These are phyloP conservation scores for Suhomyces tanzawaensis DNA, from an alignment of 805 yeast genomes.

Conservation along the genomic window DNA sequence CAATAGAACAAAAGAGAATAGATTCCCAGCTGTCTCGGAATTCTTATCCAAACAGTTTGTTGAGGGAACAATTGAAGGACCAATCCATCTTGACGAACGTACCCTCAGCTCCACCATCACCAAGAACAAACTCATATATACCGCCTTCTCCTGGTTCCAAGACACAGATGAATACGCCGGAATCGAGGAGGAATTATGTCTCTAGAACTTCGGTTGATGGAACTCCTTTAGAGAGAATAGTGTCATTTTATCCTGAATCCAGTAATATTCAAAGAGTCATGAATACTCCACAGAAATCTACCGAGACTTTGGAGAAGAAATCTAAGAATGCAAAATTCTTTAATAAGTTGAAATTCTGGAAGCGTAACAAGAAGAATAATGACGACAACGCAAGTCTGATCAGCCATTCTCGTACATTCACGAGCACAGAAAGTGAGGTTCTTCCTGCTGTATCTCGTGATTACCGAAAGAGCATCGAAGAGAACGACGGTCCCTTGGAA, in stretches of 20 bases:
- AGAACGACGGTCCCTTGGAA: constrained; percentile 11
- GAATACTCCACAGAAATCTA: constrained; percentile 7
- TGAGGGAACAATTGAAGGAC: neutral
- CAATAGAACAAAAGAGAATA: constrained; percentile 7
- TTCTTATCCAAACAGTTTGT: constrained; percentile 7
- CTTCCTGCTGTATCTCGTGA: constrained; percentile 4
- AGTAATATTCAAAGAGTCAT: constrained; percentile 11
- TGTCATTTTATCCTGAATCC: constrained; percentile 21
- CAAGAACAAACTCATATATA: constrained; percentile 3
- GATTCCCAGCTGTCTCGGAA: constrained; percentile 14
- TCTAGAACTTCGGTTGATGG: constrained; percentile 6
- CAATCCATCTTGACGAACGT: neutral
- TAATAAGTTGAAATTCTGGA: constrained; percentile 41
- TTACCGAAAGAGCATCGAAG: constrained; percentile 5
- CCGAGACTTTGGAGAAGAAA: constrained; percentile 12
- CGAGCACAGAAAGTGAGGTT: constrained; percentile 2
- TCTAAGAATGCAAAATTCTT: constrained; percentile 25
- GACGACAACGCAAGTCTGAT: constrained; percentile 7
- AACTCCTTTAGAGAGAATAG: constrained; percentile 15
- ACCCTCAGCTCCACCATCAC: constrained; percentile 7
- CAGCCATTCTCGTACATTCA: constrained; percentile 3
- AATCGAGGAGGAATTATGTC: neutral
- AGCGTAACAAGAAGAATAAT: constrained; percentile 15
- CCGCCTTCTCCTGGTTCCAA: neutral
- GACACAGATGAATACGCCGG: constrained; percentile 1